Percentiles rank a stretch among this genome's conserved stretches.
These are phyloP conservation scores for Antitrichia curtipendula DNA, from an alignment of 225 moss, liverwort and hornwort genomes.

Conservation along the genomic window DNA sequence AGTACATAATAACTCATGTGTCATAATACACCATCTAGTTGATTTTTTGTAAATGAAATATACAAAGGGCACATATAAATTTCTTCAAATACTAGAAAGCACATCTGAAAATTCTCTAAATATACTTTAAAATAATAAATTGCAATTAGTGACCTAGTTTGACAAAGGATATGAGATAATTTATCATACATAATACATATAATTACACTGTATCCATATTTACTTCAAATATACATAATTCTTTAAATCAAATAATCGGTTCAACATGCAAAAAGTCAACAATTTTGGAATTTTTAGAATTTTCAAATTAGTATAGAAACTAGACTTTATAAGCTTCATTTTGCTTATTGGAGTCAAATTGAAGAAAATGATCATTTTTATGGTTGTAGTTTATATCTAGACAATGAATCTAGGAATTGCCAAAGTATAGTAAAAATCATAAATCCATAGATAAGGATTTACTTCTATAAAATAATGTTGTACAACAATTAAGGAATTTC, in stretches of 20 bases:
- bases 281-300: background rate
- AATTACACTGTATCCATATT: no score
- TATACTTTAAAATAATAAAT: no score
- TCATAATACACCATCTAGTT: no score
- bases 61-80: accelerated
- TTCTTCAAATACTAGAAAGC: no score
- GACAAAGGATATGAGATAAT: no score
- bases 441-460: background rate
- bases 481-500: background rate
- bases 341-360: background rate
- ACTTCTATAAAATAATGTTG: background rate
- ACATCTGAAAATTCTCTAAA: no score
- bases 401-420: background rate
- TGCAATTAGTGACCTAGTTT: no score
- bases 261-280: background rate
- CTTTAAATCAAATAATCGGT: background rate
- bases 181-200: no score
- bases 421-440: background rate
- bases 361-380: background rate
- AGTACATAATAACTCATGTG: no score
- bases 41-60: no score
- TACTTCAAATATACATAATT: no score
- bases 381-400: background rate
- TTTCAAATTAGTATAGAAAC: background rate
- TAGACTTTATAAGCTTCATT: background rate